Base-by-base conservation (phyloP, 192 early-diverging fungal species). In the Funneliformis geosporum region DNA sequence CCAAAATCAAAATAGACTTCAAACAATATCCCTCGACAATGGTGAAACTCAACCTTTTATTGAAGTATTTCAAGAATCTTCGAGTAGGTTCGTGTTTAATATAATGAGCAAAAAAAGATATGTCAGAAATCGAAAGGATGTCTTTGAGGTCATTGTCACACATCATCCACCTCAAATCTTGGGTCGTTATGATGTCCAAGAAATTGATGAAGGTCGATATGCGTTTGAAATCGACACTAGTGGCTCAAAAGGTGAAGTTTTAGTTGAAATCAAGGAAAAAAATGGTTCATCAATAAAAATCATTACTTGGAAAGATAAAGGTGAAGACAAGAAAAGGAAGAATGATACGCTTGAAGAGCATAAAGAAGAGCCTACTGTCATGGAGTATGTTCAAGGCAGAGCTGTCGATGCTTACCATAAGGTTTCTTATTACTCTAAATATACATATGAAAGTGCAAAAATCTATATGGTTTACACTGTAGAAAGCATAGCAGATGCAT, bases 111-210 rank as follows among this genome's bases (percentile, higher is more conserved):
- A 60, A 55, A 59, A 74, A 18, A 10, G 60, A 12, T 64, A 16
- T 25, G 8, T 16, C 14, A 16, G 44, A 33, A 14, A 14, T 46
- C 38, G 21, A 16, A 76, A 42, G 25, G 39, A 65, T 25, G 16
- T 16, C 40, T 76, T 50, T 44, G 75, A 76, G 9, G 75, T 65
- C 7, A n/a, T 76, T 42, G 75, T 76, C 11, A 64, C 40, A 44
- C 75, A 76, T 64, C 64, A 76, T 44, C 47, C 73, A 18, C 60
- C 75, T 33, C 59, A 76, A 33, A 27, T 76, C 6, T 76, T 76
- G 25, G 43, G 75, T 12, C 75, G 61, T 44, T 25, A 64, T 25
- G 47, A 23, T 5, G 75, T 64, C 6, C 16, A 21, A 12, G 75
- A 65, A 40, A 59, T 76, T 21, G 61, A 42, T 2, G 16, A 76